Base-by-base conservation (phyloP, 202 grass and related monocot genomes). In the Setaria italica region DNA sequence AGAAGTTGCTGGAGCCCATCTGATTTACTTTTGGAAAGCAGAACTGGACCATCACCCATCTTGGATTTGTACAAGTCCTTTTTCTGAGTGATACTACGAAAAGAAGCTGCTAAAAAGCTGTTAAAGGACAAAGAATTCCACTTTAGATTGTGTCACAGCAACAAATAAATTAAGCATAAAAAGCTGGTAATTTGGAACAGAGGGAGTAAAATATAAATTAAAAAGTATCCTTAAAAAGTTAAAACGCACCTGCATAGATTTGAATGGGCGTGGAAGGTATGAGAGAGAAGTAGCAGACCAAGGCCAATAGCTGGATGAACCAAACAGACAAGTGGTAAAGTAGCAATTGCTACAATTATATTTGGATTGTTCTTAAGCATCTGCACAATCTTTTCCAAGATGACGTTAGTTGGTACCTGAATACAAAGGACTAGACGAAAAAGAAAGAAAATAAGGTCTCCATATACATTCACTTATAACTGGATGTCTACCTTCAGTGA, bases 301-400 rank as follows among this genome's bases (percentile, higher is more conserved):
- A 99, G 82, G 54, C 97, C 97, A 51, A 94, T 82, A 9, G 97
- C 97, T 70, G 97, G 93, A 90, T 99, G 97, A 87, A 99, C 87
- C 72, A 96, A 96, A 81, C 88, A 96, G 67, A 88, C 88, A 48
- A 96, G 77, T 76, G 88, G 90, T 49, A 96, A 82, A 56, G 92
- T 87, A 91, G 85, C 81, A 79, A 92, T 50, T 41, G 97, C 93
- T 73, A 99, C 88, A 74, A 94, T 81, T 65, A 90, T 56, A 88
- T 90, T 95, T 80, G 86, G 75, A 81, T 86, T 94, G 62, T 86
- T 91, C 89, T 65, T 92, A 67, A 92, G 90, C 77, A 92, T 90
- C 92, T 99, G 97, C 72, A 96, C 74, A 72, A 96, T 92, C 93
- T 94, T 93, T 92, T 85, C 81, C 6, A 85, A 41, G 21, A 70